phyloP scores from a whole-genome alignment of 352 stramenopile genomes.

The Phytophthora niederhauseri region DNA sequence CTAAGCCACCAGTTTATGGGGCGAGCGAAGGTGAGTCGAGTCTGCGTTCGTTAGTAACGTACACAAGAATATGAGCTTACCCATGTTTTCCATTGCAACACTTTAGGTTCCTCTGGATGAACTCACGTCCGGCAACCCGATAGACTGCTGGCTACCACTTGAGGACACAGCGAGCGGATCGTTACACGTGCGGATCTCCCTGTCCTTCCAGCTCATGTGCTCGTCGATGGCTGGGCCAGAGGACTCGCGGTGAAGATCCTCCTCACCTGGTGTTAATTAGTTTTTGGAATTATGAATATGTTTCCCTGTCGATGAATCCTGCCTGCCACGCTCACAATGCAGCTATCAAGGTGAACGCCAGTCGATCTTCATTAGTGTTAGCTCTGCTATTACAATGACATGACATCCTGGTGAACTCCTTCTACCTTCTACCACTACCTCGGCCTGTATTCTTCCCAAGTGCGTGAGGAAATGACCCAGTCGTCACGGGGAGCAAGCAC shows the following conservation, averaged over 20 bases:
- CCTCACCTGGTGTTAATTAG: neutral
- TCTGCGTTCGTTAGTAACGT: neutral
- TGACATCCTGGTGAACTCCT: neutral
- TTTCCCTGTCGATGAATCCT: neutral
- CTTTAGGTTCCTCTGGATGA: constrained; percentile 53
- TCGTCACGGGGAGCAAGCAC: neutral
- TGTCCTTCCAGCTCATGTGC: constrained; percentile 89
- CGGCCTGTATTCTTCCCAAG: neutral
- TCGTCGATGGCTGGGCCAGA: constrained; percentile 45
- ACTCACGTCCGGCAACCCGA: constrained; percentile 62
- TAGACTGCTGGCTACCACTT: constrained; percentile 76
- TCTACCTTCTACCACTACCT: constrained; percentile 2
- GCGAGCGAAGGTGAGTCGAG: constrained; percentile 49
- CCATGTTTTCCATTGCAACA: neutral
- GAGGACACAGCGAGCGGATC: constrained; percentile 60
- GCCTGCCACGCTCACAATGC: neutral
- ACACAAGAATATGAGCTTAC: too few relatives aligned
- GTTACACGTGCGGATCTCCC: constrained; percentile 59
- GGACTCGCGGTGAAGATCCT: constrained; percentile 16
- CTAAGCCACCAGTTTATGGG: constrained; percentile 83
- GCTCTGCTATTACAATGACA: constrained; percentile 1
- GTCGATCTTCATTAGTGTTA: constrained; percentile 2
- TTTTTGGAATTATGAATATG: neutral
- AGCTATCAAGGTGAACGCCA: neutral
- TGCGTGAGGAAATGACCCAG: neutral